Evolutionary conservation across 306 rosid species (phyloP).

Genomic region (Dicorynia guianensis): DNA sequence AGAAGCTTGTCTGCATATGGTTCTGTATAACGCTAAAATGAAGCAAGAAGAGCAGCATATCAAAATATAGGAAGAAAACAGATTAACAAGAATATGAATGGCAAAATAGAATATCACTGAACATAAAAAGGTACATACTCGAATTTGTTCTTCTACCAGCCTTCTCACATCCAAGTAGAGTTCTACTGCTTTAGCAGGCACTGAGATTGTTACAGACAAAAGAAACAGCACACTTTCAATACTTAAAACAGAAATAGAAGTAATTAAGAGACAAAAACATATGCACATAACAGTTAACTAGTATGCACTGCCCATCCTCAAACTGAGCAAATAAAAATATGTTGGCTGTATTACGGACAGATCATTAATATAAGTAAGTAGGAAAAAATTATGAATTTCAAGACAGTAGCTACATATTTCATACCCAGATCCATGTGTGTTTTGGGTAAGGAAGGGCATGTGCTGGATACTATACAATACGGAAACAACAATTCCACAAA

Average conservation of each 20-base stretch:
- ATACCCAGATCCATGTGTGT: background rate
- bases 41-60: slow-evolving; percentile 35
- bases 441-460: background rate
- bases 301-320: background rate
- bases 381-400: too few relatives aligned
- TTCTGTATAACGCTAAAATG: slow-evolving; percentile 77
- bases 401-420: background rate
- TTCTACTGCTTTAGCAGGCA: slow-evolving; percentile 84
- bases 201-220: slow-evolving; percentile 51
- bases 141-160: slow-evolving; percentile 80
- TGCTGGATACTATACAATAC: background rate
- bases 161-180: slow-evolving; percentile 85
- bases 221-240: slow-evolving; percentile 37
- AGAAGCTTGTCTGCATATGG: slow-evolving; percentile 95
- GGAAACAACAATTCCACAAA: background rate
- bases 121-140: slow-evolving; percentile 51
- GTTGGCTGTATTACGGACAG: too few relatives aligned
- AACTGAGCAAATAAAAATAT: too few relatives aligned
- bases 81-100: slow-evolving; percentile 2
- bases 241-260: slow-evolving; percentile 9
- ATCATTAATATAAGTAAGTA: too few relatives aligned
- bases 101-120: slow-evolving; percentile 20
- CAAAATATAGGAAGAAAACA: slow-evolving; percentile 5
- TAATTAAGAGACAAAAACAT: background rate
- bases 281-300: background rate